Evolutionary conservation across 352 stramenopile genomes (phyloP).

Genomic region (Phytophthora sansomeana): DNA sequence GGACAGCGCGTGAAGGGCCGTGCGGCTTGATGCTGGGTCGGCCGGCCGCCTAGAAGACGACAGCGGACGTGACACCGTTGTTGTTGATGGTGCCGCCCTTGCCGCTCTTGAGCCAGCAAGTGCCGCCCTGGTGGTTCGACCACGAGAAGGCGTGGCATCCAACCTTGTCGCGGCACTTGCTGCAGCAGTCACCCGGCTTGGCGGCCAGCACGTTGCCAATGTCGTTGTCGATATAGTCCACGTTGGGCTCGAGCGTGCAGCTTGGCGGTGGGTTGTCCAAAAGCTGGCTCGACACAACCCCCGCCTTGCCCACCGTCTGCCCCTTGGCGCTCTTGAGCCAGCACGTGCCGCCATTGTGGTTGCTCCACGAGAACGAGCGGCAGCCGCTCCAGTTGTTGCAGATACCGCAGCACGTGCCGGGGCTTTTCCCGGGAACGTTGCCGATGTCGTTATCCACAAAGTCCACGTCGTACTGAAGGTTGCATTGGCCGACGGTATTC

Average conservation of each 20-base stretch:
- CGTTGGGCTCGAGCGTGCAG: conserved; percentile 27
- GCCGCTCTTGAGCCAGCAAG: conserved; percentile 35
- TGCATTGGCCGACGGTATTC: conserved; percentile 22
- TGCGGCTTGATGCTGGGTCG: not conserved
- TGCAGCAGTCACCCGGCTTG: conserved; percentile 37
- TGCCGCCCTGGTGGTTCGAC: conserved; percentile 31
- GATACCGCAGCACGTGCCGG: conserved; percentile 38
- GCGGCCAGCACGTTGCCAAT: conserved; percentile 25
- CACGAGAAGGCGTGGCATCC: conserved; percentile 44
- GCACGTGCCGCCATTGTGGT: conserved; percentile 50
- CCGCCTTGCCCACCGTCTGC: conserved; percentile 9
- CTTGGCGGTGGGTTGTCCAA: conserved; percentile 26
- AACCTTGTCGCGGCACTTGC: conserved; percentile 21
- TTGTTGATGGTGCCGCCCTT: conserved; percentile 27
- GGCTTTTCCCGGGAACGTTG: conserved; percentile 11
- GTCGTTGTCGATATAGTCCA: conserved; percentile 46
- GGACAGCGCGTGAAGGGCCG: conserved; percentile 19
- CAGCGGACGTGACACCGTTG: conserved; percentile 39
- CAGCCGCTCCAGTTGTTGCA: conserved; percentile 47
- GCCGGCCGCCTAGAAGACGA: conserved; percentile 22
- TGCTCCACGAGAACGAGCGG: conserved; percentile 44
- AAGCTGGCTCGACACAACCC: conserved; percentile 37
- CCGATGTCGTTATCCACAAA: conserved; percentile 47
- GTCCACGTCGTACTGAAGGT: conserved; percentile 34
- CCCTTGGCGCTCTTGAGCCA: conserved; percentile 47